A percentile compares a stretch with the other conserved stretches of the same genome.
phyloP scores from a whole-genome alignment of 129 eudicot species.

The Chrysanthemum seticuspe region DNA sequence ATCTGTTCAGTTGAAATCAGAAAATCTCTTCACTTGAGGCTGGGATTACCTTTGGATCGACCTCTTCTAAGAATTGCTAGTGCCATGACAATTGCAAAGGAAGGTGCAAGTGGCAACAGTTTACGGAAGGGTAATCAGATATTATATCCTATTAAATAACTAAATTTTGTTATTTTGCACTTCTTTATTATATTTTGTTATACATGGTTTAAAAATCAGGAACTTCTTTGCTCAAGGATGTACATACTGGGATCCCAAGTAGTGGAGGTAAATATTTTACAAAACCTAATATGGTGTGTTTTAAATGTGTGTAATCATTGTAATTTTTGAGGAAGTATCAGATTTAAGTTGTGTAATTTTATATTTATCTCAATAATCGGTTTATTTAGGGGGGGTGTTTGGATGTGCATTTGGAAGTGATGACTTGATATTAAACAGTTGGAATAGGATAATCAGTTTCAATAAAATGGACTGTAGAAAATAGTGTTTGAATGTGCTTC shows the following conservation, averaged over 20 bases:
- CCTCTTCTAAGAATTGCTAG: slow-evolving; percentile 86
- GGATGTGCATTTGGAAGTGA: background rate
- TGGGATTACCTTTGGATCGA: slow-evolving; percentile 89
- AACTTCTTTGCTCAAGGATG: slow-evolving; percentile 78
- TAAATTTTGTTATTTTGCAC: slow-evolving; percentile 6
- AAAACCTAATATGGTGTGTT: background rate
- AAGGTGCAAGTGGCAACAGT: slow-evolving; percentile 42
- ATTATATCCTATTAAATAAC: slow-evolving; percentile 9
- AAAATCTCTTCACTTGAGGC: slow-evolving; percentile 78
- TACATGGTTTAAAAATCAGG: slow-evolving; percentile 44
- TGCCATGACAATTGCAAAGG: slow-evolving; percentile 52
- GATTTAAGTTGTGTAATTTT: background rate
- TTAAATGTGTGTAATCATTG: background rate
- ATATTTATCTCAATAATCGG: background rate
- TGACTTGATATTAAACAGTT: no score
- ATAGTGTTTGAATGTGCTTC: no score
- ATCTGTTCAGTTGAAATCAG: slow-evolving; percentile 70
- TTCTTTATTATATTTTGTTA: background rate
- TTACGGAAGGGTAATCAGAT: slow-evolving; percentile 50
- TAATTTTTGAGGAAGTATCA: background rate
- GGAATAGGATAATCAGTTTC: background rate
- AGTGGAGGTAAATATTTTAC: slow-evolving; percentile 71
- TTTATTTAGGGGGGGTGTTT: slow-evolving; percentile 1
- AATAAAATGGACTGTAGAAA: no score
- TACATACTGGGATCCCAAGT: slow-evolving; percentile 75